Conservation (phyloP, 805 yeast genomes). For the Zygosaccharomyces pseudorouxii region DNA sequence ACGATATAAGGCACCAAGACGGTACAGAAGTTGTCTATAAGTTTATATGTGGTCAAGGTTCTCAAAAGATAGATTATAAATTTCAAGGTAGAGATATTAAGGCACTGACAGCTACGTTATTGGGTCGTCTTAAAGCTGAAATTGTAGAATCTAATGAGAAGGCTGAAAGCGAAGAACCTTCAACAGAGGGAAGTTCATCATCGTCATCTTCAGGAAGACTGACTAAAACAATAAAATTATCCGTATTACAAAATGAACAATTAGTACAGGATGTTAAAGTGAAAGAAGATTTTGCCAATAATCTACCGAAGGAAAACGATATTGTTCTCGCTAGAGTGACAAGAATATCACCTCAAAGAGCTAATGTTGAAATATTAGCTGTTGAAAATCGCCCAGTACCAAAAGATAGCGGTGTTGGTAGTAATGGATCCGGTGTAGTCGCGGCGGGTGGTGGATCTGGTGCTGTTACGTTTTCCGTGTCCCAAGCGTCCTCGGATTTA, state of each 20-base stretch:
- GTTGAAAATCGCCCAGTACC: constrained; percentile 58
- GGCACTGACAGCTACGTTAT: constrained; percentile 51
- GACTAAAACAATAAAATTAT: constrained; percentile 23
- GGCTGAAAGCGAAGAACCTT: constrained; percentile 12
- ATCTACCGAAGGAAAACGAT: constrained; percentile 80
- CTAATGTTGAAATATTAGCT: constrained; percentile 67
- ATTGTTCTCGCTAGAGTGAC: constrained; percentile 72
- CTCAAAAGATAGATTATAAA: constrained; percentile 46
- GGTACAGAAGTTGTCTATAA: constrained; percentile 34
- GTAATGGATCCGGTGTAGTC: constrained; percentile 42
- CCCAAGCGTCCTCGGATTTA: constrained; percentile 56
- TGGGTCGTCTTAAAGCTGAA: constrained; percentile 50
- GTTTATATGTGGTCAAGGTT: constrained; percentile 63
- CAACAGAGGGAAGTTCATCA: constrained; percentile 10
- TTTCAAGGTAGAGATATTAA: constrained; percentile 39
- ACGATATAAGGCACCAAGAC: constrained; percentile 36
- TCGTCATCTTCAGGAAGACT: constrained; percentile 10
- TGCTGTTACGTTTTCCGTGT: constrained; percentile 40
- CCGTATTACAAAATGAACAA: constrained; percentile 27
- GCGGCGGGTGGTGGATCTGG: constrained; percentile 56
- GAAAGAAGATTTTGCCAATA: constrained; percentile 37
- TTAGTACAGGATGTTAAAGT: constrained; percentile 16
- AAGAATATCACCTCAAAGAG: constrained; percentile 62
- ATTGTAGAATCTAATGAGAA: constrained; percentile 19
- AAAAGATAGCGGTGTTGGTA: constrained; percentile 63